Base-by-base conservation (phyloP, 495 filamentous ascomycete species). In the Penicillium fimorum region DNA sequence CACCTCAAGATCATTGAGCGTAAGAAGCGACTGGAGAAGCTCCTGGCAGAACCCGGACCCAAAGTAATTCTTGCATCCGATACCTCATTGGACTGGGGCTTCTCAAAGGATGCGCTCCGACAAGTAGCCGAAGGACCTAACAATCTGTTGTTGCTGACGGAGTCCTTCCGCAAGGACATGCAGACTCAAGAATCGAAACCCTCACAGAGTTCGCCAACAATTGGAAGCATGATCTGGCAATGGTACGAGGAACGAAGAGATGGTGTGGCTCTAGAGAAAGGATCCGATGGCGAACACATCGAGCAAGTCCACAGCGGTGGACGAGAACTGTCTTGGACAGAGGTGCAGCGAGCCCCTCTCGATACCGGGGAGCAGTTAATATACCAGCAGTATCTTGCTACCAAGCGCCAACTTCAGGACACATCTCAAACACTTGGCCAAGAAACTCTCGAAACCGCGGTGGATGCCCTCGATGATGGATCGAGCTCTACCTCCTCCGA, bases 11-110 rank as follows among this genome's bases (percentile, higher is more conserved):
- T 91, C n/a, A 70, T 96, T 3, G 90, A 96, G 58, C 82, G 84
- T 41, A 86, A 79, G 65, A 87, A 85, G 35, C 86, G 87, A 65
- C 76, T 96, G 33, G 85, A 88, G 44, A 85, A 82, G 56, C 71
- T 90, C 41, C 63, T 87, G 10, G 61, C 68, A 11, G 70, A 77
- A 32, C 56, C 67, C 30, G 75, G 71, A 38, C 79, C 82, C 29
- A 88, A 85, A 62, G 92, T 98, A 10, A 92, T 98, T 55, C 79
- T 98, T 59, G 92, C 94, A 7, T 96, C 90, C 47, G 92, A 97
- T 68, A 79, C 86, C 0, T 93, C 90, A 29, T 67, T 98, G 27
- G 91, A 94, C 52, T 98, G 95, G 94, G 94, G 94, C 0, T 96
- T 97, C 63, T 94, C 95, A 1, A 89, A 87, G 65, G 86, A 92